Evolutionary conservation across 805 yeast genomes (phyloP).

Genomic region (Ogataea minuta): DNA sequence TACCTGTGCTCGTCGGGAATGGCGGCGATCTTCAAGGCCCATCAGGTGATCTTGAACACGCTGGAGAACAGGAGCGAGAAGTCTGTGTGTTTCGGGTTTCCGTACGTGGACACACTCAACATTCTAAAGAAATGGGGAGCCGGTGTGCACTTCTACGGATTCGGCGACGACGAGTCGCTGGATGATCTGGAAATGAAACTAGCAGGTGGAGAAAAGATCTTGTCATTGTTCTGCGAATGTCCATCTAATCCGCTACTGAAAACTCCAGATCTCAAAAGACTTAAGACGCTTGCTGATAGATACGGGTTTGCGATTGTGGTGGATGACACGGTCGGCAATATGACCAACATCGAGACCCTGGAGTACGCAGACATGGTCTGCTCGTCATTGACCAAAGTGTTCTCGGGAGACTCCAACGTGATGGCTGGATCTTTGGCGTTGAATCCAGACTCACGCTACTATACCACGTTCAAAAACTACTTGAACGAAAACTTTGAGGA

Average conservation of each 20-base stretch:
- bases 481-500: slow-evolving; percentile 64
- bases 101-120: slow-evolving; percentile 89
- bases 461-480: slow-evolving; percentile 46
- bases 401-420: slow-evolving; percentile 92
- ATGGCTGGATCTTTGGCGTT: slow-evolving; percentile 89
- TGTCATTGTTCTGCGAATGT: slow-evolving; percentile 85
- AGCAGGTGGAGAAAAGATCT: slow-evolving; percentile 60
- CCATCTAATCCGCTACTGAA: slow-evolving; percentile 93
- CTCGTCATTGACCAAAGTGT: slow-evolving; percentile 85
- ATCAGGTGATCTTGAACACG: slow-evolving; percentile 38
- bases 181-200: slow-evolving; percentile 62
- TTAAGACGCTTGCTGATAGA: slow-evolving; percentile 63
- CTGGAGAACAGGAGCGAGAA: slow-evolving; percentile 39
- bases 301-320: slow-evolving; percentile 77
- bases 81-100: slow-evolving; percentile 93
- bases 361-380: slow-evolving; percentile 85
- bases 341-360: slow-evolving; percentile 75
- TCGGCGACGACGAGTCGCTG: slow-evolving; percentile 72
- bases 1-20: slow-evolving; percentile 87
- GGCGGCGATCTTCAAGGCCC: slow-evolving; percentile 87
- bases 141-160: slow-evolving; percentile 82
- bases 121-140: slow-evolving; percentile 88
- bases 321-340: slow-evolving; percentile 94
- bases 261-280: slow-evolving; percentile 72
- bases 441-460: slow-evolving; percentile 61